Base-by-base conservation (phyloP, 148 eudicot genomes). In the Heliosperma pusillum region DNA sequence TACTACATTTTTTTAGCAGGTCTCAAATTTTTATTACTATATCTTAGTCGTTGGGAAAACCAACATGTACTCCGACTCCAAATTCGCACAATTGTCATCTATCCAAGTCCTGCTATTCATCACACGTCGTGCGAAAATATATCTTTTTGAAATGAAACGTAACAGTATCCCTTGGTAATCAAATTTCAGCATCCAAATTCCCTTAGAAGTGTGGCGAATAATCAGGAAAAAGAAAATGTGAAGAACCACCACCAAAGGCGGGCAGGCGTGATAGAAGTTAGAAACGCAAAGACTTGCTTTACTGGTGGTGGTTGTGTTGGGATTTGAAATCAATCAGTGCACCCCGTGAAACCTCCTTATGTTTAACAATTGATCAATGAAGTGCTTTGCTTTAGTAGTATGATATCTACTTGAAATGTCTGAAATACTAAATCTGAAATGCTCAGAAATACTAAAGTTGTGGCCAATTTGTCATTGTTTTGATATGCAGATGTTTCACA, bases 401-500 rank as follows among this genome's bases (percentile, higher is more conserved):
- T 0, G 21, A n/a, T 57, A 59, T 59, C 21, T 59, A 22, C 63
- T 57, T 59, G 26, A 20, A 57, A 57, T 20, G 19, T 57, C 61
- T 3, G 61, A 20, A 57, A 20, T 57, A 57, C 61, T 36, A 36
- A 36, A 36, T 36, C 1, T 50, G 15, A 50, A 19, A 58, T 58
- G 21, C 64, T 60, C 25, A 7, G n/a, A 59, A 17, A 59, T 10
- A 19, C 20, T 59, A 25, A 19, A n/a, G n/a, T n/a, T 59, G 8
- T 22, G 1, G 19, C 26, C 4, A 26, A n/a, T 0, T 65, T 33
- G 19, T 26, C 15, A 40, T 19, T 24, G 40, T 50, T 25, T 74
- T 73, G 20, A 47, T 60, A 21, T 77, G 82, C 90, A 94, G 98
- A 94, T 83, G 82, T 93, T 47, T 90, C 93, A 42, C 77, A 80